Evolutionary conservation across 1,284 basidiomycete genomes (phyloP), one percentile per base, ranked within the genome.

Genomic region (Cutaneotrichosporon sp.): DNA sequence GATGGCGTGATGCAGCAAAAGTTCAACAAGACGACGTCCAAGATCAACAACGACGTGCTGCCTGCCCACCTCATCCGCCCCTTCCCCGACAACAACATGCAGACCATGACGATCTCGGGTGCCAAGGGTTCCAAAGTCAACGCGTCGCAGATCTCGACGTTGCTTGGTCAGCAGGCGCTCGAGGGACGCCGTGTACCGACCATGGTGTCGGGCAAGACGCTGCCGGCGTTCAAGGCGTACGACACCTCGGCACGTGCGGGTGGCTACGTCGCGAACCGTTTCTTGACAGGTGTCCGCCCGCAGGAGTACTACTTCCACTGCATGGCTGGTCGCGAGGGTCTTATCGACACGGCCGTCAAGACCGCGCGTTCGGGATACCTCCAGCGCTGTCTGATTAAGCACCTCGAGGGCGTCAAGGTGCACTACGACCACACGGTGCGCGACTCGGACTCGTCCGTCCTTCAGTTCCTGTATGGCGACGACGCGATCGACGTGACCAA

Each of bases 281-380:
- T 99, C 87, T 86, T 99, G 84, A 99, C 97, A 21, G 97, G 97
- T 65, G 90, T 99, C 77, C 92, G 91, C 69, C 97, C 97, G 0
- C 97, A 99, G 79, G 97, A 99, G 80, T 99, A 97, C 83, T 99
- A 97, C 83, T 99, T 99, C 86, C 97, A 99, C 83, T 60, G 97
- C 81, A 99, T 99, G 97, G 95, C 97, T 65, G 97, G 97, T 61
- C 89, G 97, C 73, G 97, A 99, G 83, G 97, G 97, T 79, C 86
- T 99, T 38, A 99, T 99, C 75, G 97, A 99, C 79, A 99, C 97
- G 11, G 97, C 97, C 57, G 97, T 99, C 81, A 99, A 99, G 83
- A 99, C 97, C 6, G 92, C 91, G 69, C 92, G 97, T 69, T 99
- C 97, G 11, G 97, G 97, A 26, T 99, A 99, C 80, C 86, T 99